Conservation (phyloP, 305 asterid genomes). For the Fraxinus floribunda region DNA sequence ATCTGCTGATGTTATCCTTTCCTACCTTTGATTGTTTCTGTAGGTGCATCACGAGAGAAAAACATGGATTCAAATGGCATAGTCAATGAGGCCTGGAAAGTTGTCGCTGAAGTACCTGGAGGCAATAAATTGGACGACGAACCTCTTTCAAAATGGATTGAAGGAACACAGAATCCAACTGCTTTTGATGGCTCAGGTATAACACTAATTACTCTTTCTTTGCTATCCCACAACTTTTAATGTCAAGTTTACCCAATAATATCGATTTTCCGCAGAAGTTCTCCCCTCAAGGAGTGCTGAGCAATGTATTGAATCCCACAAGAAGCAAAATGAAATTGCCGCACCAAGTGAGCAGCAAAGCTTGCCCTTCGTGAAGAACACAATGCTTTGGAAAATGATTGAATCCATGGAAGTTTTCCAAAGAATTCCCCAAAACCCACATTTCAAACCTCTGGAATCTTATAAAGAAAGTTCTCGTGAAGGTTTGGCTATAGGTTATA, state of each 20-base stretch:
- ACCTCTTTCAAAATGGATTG: slow-evolving; percentile 74
- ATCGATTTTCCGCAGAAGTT: slow-evolving; percentile 33
- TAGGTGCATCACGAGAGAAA: slow-evolving; percentile 27
- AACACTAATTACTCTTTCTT: slow-evolving; percentile 18
- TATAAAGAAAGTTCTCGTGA: slow-evolving; percentile 61
- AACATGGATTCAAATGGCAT: background rate
- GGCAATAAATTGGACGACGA: slow-evolving; percentile 29
- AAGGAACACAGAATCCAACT: slow-evolving; percentile 34
- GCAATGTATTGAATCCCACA: slow-evolving; percentile 31
- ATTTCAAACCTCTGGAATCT: slow-evolving; percentile 55
- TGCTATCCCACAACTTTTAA: slow-evolving; percentile 2
- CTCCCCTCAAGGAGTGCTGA: slow-evolving; percentile 33
- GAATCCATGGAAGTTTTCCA: slow-evolving; percentile 69
- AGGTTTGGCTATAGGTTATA: slow-evolving; percentile 69
- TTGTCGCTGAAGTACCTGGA: background rate
- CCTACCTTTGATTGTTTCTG: slow-evolving; percentile 38
- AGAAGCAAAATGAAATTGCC: slow-evolving; percentile 21
- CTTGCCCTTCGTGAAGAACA: slow-evolving; percentile 62
- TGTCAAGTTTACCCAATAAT: background rate
- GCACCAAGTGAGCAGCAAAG: slow-evolving; percentile 30
- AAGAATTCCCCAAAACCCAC: slow-evolving; percentile 70
- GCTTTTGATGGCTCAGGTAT: slow-evolving; percentile 53
- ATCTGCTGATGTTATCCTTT: slow-evolving; percentile 14
- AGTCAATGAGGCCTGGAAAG: background rate
- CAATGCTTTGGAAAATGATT: slow-evolving; percentile 57